phyloP scores from a whole-genome alignment of 2,329 filamentous ascomycete species.

The Knoxdaviesia proteae region DNA sequence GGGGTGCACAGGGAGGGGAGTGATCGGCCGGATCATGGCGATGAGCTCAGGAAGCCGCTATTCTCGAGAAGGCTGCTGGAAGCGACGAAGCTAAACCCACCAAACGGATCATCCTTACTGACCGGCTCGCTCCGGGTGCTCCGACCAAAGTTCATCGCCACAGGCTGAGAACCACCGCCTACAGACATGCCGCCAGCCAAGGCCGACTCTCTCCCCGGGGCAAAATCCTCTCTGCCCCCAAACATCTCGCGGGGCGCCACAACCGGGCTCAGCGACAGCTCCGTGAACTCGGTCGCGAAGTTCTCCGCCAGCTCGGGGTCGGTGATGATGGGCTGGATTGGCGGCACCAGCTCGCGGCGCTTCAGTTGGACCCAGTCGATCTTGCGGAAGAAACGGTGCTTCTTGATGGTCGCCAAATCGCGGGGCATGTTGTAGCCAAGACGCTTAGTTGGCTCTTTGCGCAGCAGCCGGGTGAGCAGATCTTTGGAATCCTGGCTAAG shows the following conservation, averaged over 20 bases:
- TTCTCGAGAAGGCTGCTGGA: conserved; percentile 34
- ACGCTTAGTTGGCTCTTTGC: conserved; percentile 81
- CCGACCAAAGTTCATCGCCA: conserved; percentile 16
- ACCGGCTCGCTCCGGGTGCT: conserved; percentile 8
- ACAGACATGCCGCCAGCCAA: no score
- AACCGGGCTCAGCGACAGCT: conserved; percentile 59
- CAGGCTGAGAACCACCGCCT: no score
- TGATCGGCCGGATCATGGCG: background rate
- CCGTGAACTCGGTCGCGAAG: conserved; percentile 83
- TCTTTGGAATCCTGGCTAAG: conserved; percentile 85
- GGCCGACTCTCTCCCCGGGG: no score
- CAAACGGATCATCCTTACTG: conserved; percentile 35
- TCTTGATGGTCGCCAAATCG: conserved; percentile 69
- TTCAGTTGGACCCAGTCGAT: conserved; percentile 87
- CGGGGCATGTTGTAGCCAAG: conserved; percentile 77
- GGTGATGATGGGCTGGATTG: conserved; percentile 83
- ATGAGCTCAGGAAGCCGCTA: conserved; percentile 15
- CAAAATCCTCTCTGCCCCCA: background rate
- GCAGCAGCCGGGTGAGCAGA: conserved; percentile 67
- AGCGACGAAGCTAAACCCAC: conserved; percentile 43
- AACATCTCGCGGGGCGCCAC: conserved; percentile 14
- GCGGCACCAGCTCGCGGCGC: conserved; percentile 62
- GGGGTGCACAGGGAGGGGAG: background rate
- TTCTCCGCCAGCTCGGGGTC: conserved; percentile 94
- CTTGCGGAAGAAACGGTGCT: conserved; percentile 88